Evolutionary conservation across 1,284 basidiomycete species (phyloP), one percentile per base, ranked within the genome.

Genomic region (Pisolithus thermaeus): DNA sequence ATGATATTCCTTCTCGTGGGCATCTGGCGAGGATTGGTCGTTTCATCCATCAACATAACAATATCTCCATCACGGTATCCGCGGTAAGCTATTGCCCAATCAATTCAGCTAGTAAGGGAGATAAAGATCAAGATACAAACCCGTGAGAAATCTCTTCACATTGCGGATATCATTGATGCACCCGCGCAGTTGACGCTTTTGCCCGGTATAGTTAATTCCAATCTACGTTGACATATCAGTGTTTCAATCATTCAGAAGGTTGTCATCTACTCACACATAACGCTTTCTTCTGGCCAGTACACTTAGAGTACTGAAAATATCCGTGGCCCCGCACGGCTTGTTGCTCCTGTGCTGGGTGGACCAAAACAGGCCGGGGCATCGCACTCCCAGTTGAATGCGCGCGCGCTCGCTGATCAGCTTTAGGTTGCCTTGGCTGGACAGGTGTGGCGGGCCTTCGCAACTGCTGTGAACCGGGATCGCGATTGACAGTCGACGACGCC

Each of bases 131-230:
- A 35, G 7, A 23, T 16, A 66, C 84, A 53, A 56, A 90, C 87
- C 70, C 45, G 80, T 80, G 28, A 93, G 72, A 71, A 91, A 93
- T 14, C 75, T 67, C 49, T 78, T 75, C 44, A 94, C 78, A 57
- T 85, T 84, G 56, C 72, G 75, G 9, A 85, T 87, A 64, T 96
- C 92, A 60, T 94, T 94, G 60, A 92, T 79, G 58, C 92, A 94
- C 4, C 92, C 91, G 1, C 73, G 70, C 7, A 94, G 75, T 57
- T 80, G 79, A 49, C 80, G 77, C 1, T 61, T 59, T 52, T 81
- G 78, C 0, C 89, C 86, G 11, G 61, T 63, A 62, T 94, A 95
- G 67, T 93, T 93, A 60, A 93, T 84, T 0, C 87, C 88, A 56
- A 90, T 83, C 84, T 65, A 22, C 6, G 49, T 30, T 3, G 32